phyloP scores from a whole-genome alignment of 352 stramenopile species.

The Phytopythium delawarense region DNA sequence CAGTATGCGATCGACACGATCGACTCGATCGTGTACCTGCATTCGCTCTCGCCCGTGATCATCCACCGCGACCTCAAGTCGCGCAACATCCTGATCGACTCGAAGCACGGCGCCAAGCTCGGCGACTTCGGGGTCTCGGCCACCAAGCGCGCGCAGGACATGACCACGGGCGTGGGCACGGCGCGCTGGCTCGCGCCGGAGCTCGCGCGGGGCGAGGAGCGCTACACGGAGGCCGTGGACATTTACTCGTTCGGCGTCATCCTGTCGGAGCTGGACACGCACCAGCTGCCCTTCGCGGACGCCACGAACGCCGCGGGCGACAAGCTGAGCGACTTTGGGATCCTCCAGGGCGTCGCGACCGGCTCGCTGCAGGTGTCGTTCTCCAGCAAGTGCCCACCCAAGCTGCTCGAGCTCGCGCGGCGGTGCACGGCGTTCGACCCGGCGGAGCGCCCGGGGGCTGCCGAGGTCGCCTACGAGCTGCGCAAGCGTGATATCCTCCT shows the following conservation, averaged over 20 bases:
- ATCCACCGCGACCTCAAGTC: slow-evolving; percentile 73
- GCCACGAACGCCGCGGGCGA: slow-evolving; percentile 22
- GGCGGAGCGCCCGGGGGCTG: slow-evolving; percentile 40
- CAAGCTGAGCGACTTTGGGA: slow-evolving; percentile 51
- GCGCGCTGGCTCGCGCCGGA: slow-evolving; percentile 62
- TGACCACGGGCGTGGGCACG: slow-evolving; percentile 62
- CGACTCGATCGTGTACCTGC: slow-evolving; percentile 66
- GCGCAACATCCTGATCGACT: slow-evolving; percentile 66
- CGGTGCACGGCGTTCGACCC: slow-evolving; percentile 53
- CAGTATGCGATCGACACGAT: slow-evolving; percentile 57
- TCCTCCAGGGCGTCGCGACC: slow-evolving; percentile 50
- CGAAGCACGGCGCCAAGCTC: slow-evolving; percentile 57
- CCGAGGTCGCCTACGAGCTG: slow-evolving; percentile 59
- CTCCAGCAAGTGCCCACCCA: slow-evolving; percentile 33
- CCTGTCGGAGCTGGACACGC: slow-evolving; percentile 62
- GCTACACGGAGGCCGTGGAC: slow-evolving; percentile 64
- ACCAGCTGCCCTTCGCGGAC: slow-evolving; percentile 59
- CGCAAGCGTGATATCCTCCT: slow-evolving; percentile 46
- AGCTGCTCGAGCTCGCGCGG: slow-evolving; percentile 41
- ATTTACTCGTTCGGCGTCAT: slow-evolving; percentile 71
- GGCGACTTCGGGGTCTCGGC: slow-evolving; percentile 66
- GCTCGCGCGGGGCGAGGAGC: slow-evolving; percentile 49
- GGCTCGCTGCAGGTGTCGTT: slow-evolving; percentile 37
- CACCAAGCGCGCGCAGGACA: slow-evolving; percentile 45
- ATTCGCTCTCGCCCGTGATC: slow-evolving; percentile 57